Conservation (phyloP, 805 yeast species). For the Kluyveromyces wickerhamii region DNA sequence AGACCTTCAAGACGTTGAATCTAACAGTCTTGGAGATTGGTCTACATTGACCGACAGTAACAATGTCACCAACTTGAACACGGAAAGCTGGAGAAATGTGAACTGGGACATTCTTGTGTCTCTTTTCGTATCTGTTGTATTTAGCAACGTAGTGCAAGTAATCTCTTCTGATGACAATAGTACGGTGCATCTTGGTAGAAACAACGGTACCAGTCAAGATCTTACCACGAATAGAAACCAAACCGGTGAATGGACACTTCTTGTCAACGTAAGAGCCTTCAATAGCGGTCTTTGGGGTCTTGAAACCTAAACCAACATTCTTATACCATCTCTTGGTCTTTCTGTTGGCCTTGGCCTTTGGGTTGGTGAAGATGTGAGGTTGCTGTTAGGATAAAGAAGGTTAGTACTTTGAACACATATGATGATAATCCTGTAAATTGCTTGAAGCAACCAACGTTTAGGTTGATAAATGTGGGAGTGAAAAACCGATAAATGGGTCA, state of each 20-base stretch:
- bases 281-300: slow-evolving; percentile 98
- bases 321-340: slow-evolving; percentile 99
- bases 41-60: slow-evolving; percentile 99
- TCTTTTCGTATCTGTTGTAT: slow-evolving; percentile 99
- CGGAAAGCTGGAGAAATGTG: slow-evolving; percentile 99
- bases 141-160: slow-evolving; percentile 99
- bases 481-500: too few relatives aligned
- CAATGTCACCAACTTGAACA: slow-evolving; percentile 97
- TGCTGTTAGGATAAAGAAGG: slow-evolving; percentile 49
- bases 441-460: too few relatives aligned
- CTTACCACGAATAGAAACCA: slow-evolving; percentile 98
- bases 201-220: slow-evolving; percentile 99
- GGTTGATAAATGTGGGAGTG: too few relatives aligned
- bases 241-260: slow-evolving; percentile 99
- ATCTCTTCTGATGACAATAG: slow-evolving; percentile 99
- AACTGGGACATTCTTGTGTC: slow-evolving; percentile 99
- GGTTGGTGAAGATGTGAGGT: slow-evolving; percentile 99
- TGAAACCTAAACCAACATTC: slow-evolving; percentile 99
- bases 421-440: too few relatives aligned
- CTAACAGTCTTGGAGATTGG: slow-evolving; percentile 99
- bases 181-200: slow-evolving; percentile 99
- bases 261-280: slow-evolving; percentile 99
- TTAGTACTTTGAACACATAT: slow-evolving; percentile 29
- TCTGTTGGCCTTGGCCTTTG: slow-evolving; percentile 98
- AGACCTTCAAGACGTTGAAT: slow-evolving; percentile 97